Conservation (phyloP, 805 yeast species). For the Wickerhamomyces bovis region DNA sequence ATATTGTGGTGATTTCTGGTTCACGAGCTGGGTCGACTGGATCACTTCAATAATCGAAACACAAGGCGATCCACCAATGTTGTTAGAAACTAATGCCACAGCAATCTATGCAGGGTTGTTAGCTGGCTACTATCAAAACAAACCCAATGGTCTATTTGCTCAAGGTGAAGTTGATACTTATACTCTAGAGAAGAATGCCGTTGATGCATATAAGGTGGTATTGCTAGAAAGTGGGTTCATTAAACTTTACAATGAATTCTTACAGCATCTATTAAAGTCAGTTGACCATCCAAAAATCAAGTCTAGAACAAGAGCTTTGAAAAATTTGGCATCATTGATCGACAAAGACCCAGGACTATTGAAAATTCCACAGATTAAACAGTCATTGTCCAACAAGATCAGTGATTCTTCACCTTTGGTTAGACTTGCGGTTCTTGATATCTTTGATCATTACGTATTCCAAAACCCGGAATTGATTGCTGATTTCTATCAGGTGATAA, state of each 20-base stretch:
- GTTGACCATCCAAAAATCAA: conserved; percentile 45
- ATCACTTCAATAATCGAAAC: background rate
- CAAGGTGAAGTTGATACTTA: background rate
- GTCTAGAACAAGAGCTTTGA: conserved; percentile 59
- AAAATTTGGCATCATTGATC: conserved; percentile 50
- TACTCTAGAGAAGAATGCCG: background rate
- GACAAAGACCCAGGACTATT: conserved; percentile 47
- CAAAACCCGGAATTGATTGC: conserved; percentile 39
- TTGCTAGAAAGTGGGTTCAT: conserved; percentile 14
- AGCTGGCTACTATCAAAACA: conserved; percentile 4
- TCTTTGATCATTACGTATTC: conserved; percentile 45
- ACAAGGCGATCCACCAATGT: background rate
- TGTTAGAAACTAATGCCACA: background rate
- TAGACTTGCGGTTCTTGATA: conserved; percentile 68
- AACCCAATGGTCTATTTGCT: background rate
- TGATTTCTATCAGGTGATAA: conserved; percentile 37
- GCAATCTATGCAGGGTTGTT: background rate
- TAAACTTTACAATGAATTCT: conserved; percentile 43
- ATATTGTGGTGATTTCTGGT: conserved; percentile 9
- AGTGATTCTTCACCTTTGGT: conserved; percentile 64
- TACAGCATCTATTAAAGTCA: conserved; percentile 42
- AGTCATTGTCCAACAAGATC: conserved; percentile 45
- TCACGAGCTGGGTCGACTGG: conserved; percentile 18
- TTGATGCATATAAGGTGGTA: background rate
- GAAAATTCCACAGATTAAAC: conserved; percentile 42